These are phyloP conservation scores for Peltaster fructicola DNA, from an alignment of 2,329 filamentous ascomycete species.

Conservation along the genomic window DNA sequence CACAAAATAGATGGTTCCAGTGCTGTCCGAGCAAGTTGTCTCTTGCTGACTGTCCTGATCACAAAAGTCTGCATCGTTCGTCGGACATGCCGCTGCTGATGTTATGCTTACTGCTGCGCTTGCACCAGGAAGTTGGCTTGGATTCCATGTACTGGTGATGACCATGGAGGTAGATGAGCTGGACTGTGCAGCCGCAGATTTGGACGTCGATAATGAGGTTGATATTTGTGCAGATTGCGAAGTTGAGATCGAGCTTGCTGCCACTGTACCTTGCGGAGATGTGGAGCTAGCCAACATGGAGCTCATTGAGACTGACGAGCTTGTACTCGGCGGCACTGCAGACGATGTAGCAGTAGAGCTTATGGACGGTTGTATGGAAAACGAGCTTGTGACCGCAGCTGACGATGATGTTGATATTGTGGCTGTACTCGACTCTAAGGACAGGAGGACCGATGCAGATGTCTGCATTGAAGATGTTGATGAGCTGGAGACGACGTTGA, in stretches of 20 bases:
- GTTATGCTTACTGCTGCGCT: constrained; percentile 4
- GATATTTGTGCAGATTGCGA: not conserved
- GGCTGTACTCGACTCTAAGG: too few species aligned
- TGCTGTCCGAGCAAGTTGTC: constrained; percentile 4
- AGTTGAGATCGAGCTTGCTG: constrained; percentile 1
- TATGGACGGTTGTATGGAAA: too few species aligned
- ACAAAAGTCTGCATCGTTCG: constrained; percentile 3
- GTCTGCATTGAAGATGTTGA: too few species aligned
- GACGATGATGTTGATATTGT: too few species aligned
- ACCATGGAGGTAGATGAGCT: not conserved
- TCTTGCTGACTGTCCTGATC: constrained; percentile 3
- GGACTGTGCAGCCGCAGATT: not conserved
- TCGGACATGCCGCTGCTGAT: constrained; percentile 4
- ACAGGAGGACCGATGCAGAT: too few species aligned
- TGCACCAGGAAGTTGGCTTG: constrained; percentile 1
- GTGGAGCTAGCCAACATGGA: not conserved
- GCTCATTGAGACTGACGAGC: not conserved
- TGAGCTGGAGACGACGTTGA: too few species aligned
- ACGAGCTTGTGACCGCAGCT: too few species aligned
- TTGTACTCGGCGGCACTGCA: not conserved
- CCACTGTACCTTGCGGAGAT: too few species aligned
- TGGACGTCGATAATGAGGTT: not conserved
- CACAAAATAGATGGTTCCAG: constrained; percentile 5
- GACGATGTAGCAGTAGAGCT: not conserved
- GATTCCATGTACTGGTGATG: too few species aligned